phyloP scores from a whole-genome alignment of 108 stramenopile species.

The Aurantiochytrium sp. region DNA sequence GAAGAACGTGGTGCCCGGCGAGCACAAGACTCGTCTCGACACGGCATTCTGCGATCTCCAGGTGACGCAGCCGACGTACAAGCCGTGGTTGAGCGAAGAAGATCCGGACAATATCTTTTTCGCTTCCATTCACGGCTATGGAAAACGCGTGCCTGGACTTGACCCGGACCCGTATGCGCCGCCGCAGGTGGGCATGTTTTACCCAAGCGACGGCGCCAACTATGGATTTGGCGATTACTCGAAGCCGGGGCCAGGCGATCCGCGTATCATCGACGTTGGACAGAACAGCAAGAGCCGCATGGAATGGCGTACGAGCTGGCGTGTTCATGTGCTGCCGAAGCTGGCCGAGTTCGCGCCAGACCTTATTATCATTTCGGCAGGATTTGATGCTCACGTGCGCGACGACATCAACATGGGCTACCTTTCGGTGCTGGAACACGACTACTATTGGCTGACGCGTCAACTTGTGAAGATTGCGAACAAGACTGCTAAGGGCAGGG shows the following conservation, averaged over 20 bases:
- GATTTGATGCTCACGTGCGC: slow-evolving; percentile 89
- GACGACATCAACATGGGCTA: slow-evolving; percentile 88
- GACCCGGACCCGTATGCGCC: not conserved
- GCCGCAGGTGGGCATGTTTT: slow-evolving; percentile 11
- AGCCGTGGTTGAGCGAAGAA: slow-evolving; percentile 81
- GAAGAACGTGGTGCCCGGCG: slow-evolving; percentile 61
- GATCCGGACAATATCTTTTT: slow-evolving; percentile 83
- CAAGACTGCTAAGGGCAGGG: slow-evolving; percentile 78
- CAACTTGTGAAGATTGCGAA: slow-evolving; percentile 86
- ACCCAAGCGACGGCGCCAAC: not conserved
- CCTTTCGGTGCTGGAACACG: slow-evolving; percentile 91
- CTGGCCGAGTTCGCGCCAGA: slow-evolving; percentile 82
- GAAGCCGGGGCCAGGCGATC: not conserved
- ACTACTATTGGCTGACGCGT: slow-evolving; percentile 93
- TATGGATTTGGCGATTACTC: not conserved
- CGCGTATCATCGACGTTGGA: not conserved
- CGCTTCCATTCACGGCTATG: slow-evolving; percentile 81
- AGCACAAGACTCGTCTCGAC: slow-evolving; percentile 59
- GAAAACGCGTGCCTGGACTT: slow-evolving; percentile 31
- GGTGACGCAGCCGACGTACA: slow-evolving; percentile 57
- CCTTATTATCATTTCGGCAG: slow-evolving; percentile 91
- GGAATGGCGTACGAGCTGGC: slow-evolving; percentile 16
- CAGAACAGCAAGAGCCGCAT: not conserved
- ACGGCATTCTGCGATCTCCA: slow-evolving; percentile 70
- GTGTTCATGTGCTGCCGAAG: slow-evolving; percentile 28